A percentile compares a stretch with the other conserved stretches of the same genome.
Evolutionary conservation across 1,284 basidiomycete genomes (phyloP).

Genomic region (Peniophora sp.): DNA sequence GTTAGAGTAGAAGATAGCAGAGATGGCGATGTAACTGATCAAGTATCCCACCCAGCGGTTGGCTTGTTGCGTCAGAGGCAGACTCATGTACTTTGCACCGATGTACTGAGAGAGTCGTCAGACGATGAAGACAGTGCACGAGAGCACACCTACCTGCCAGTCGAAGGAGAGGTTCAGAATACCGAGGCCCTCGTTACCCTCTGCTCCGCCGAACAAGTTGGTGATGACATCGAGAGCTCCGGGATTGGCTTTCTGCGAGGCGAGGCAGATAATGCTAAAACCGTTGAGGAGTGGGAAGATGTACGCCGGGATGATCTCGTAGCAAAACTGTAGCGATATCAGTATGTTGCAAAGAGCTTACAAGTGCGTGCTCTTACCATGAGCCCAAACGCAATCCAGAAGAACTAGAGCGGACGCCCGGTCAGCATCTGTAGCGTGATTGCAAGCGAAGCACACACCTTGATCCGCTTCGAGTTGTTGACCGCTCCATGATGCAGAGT

Average conservation of each 20-base stretch:
- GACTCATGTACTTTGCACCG: constrained; percentile 33
- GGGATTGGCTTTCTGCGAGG: constrained; percentile 38
- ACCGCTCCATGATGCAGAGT: constrained; percentile 42
- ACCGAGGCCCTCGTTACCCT: constrained; percentile 59
- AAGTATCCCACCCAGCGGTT: constrained; percentile 50
- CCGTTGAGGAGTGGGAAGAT: constrained; percentile 55
- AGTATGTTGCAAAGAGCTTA: too few relatives aligned
- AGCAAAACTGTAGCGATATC: constrained; percentile 38
- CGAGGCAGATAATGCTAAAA: constrained; percentile 49
- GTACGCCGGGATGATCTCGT: constrained; percentile 51
- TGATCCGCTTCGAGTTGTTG: constrained; percentile 36
- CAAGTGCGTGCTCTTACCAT: too few relatives aligned
- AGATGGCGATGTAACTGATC: constrained; percentile 46
- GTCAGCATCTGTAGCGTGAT: too few relatives aligned
- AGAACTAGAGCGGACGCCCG: constrained; percentile 40
- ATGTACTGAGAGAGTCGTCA: neutral
- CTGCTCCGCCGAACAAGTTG: constrained; percentile 54
- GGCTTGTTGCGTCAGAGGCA: constrained; percentile 46
- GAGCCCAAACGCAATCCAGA: constrained; percentile 46
- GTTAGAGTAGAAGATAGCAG: constrained; percentile 53
- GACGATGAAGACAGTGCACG: constrained; percentile 16
- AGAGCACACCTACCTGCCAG: constrained; percentile 52
- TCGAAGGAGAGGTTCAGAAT: constrained; percentile 49
- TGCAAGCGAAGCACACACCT: too few relatives aligned
- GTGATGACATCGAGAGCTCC: constrained; percentile 42